Evolutionary conservation across 331 rosid genomes (phyloP).

Genomic region (Saraca asoca): DNA sequence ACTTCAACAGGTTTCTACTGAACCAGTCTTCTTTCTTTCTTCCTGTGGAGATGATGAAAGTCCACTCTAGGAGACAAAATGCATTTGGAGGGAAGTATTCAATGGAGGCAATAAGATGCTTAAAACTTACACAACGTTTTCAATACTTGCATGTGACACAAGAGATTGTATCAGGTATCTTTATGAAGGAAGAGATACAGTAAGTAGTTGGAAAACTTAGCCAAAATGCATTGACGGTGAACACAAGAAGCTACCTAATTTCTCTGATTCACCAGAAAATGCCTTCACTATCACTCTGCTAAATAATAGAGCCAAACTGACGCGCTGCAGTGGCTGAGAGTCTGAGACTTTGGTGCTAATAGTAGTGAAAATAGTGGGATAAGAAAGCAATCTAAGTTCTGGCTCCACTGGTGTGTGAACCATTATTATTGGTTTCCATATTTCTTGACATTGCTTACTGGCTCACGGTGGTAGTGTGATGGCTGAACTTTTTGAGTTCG

Average conservation of each 20-base stretch:
- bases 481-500: slow-evolving; percentile 42
- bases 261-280: slow-evolving; percentile 41
- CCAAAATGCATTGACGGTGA: slow-evolving; percentile 15
- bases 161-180: slow-evolving; percentile 40
- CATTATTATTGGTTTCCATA: slow-evolving; percentile 50
- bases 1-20: background rate
- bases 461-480: slow-evolving; percentile 39
- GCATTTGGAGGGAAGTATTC: slow-evolving; percentile 61
- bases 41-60: slow-evolving; percentile 46
- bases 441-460: slow-evolving; percentile 34
- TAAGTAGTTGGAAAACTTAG: slow-evolving; percentile 18
- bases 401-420: slow-evolving; percentile 28
- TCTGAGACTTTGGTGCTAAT: slow-evolving; percentile 14
- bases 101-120: slow-evolving; percentile 50
- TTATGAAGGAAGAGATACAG: slow-evolving; percentile 33
- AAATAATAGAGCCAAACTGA: slow-evolving; percentile 20
- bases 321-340: slow-evolving; percentile 1
- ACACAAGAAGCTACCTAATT: slow-evolving; percentile 6
- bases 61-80: slow-evolving; percentile 58
- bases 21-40: too few relatives aligned
- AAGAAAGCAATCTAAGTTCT: slow-evolving; percentile 24
- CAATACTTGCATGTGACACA: slow-evolving; percentile 71
- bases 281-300: slow-evolving; percentile 1
- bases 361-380: slow-evolving; percentile 23
- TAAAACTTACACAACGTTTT: slow-evolving; percentile 58